Base-by-base conservation (phyloP, 331 rosid species). In the Acacia concinna region DNA sequence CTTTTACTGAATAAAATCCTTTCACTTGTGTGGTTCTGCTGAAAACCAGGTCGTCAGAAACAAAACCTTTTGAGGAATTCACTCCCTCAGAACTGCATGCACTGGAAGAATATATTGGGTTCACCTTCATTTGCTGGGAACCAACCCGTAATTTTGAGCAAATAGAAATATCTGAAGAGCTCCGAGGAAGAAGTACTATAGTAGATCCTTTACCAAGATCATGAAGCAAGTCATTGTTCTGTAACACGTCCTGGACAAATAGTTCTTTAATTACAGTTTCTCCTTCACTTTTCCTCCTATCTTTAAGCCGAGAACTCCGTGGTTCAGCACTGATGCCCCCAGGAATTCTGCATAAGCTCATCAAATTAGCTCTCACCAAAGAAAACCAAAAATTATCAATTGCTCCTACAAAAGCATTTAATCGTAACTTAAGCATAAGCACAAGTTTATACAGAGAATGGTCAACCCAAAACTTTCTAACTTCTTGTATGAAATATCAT, bases 221-320 rank as follows among this genome's bases (percentile, higher is more conserved):
- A 41, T 88, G 91, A 84, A 93, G 94, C 78, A 93, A 77, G 54
- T 87, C 86, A 72, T 91, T 91, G 73, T 93, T 91, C 85, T 84
- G 85, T 65, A 86, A 65, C 6, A 91, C 89, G 34, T 87, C 81
- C 83, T 84, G 94, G 34, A 87, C 97, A 85, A 91, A 93, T 49
- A 88, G 69, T 84, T 91, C 95, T 84, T 93, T 93, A 74, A 93
- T 87, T 73, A 90, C 85, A 14, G 89, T 79, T 75, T 88, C 98
- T 52, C 98, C 97, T 87, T 88, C 97, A 79, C 92, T 85, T 82
- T 73, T 93, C 66, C 63, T 93, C 88, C 87, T 93, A 78, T 91
- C 93, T 84, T 90, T 93, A 64, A 93, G 91, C 51, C 97, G 87
- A 72, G 95, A 93, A 85, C 98, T 93, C 43, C 97, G 87, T 43